Base-by-base conservation (phyloP, 192 early-diverging fungal species). In the Chytriomyces sp. region DNA sequence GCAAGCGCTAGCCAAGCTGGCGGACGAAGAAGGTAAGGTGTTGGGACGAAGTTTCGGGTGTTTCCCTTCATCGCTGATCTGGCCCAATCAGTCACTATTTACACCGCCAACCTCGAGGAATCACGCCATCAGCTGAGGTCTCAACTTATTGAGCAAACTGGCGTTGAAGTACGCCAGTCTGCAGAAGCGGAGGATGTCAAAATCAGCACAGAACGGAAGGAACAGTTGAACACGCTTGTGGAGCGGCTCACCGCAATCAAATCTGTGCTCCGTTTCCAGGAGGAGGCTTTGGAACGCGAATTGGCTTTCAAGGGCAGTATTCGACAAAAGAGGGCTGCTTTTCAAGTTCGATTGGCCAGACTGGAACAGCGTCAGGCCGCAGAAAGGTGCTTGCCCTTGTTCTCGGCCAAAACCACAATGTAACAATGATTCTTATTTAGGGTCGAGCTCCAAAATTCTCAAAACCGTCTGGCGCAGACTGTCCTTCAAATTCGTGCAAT, bases 61-160 rank as follows among this genome's bases (percentile, higher is more conserved):
- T 38, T 66, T 17, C 10, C 44, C 64, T 28, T 44, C n/a, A n/a
- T 52, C 40, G 38, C 44, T n/a, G 41, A 44, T 19, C 0, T 14
- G 44, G 14, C 17, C 44, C 14, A 49, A 14, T n/a, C 52, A 74
- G 73, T 62, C 25, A 74, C 63, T 22, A 59, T 74, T 41, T 55
- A 74, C 62, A 30, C 31, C 22, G 61, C 73, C n/a, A 74, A 59
- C 54, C 73, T 74, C 53, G 73, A 74, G 55, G 73, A 74, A 17
- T 55, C 36, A n/a, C 52, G 63, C n/a, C 53, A 64, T 40, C 49
- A 74, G 33, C 64, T 74, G 3, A 25, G 37, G 6, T 66, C 44
- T 28, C 62, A 65, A 34, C 63, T 74, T 31, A 34, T 14, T 14
- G 52, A 74, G 19, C 63, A 74, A 55, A 30, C 36, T 3, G 14